Conservation (phyloP, 192 early-diverging fungal genomes). For the Mortierella antarctica region DNA sequence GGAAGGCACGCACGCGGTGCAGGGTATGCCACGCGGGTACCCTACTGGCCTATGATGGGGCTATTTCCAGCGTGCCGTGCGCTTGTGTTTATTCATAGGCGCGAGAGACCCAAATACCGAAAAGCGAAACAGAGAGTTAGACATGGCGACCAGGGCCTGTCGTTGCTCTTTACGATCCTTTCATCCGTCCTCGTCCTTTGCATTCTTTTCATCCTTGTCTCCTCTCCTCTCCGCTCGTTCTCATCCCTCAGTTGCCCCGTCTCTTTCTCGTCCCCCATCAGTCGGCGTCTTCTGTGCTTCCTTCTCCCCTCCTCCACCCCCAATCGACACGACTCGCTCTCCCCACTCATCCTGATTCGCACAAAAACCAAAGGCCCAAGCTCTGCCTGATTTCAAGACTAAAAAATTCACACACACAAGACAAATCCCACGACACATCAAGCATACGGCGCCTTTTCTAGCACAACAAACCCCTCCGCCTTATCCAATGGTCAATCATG, state of each 20-base stretch:
- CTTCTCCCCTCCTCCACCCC: not conserved
- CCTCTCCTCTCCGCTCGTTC: not conserved
- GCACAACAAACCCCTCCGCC: not conserved
- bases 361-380: too few relatives aligned
- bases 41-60: too few relatives aligned
- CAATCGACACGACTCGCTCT: not conserved
- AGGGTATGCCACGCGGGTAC: too few relatives aligned
- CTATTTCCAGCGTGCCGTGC: too few relatives aligned
- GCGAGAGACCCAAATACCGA: too few relatives aligned
- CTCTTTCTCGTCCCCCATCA: not conserved
- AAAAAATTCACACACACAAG: too few relatives aligned
- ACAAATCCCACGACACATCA: not conserved
- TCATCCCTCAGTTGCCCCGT: not conserved
- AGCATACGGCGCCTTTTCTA: not conserved
- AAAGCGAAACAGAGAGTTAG: too few relatives aligned
- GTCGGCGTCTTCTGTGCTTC: not conserved
- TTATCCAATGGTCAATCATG: conserved; percentile 12
- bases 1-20: too few relatives aligned
- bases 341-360: not conserved
- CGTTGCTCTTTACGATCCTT: not conserved
- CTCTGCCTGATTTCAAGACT: too few relatives aligned
- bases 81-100: too few relatives aligned
- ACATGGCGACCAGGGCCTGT: not conserved
- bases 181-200: not conserved
- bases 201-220: not conserved